Evolutionary conservation across 129 eudicot species (phyloP).

Genomic region (Flaveria linearis): DNA sequence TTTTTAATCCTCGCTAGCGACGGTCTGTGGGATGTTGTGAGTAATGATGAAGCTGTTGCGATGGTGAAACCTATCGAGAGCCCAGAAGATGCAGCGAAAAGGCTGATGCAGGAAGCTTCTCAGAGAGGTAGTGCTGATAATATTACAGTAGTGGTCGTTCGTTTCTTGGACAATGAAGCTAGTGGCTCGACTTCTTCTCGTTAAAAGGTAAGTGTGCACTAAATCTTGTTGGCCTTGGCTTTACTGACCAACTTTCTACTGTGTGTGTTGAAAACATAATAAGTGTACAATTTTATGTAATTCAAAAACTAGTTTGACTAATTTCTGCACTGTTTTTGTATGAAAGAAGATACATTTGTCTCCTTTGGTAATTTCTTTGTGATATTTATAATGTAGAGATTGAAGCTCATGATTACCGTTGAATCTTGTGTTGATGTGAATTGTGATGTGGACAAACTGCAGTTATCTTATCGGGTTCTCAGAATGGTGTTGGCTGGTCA

Average conservation of each 20-base stretch:
- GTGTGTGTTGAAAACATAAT: conserved; percentile 20
- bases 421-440: no score
- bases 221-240: conserved; percentile 31
- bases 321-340: conserved; percentile 1
- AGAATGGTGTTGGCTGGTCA: neutral
- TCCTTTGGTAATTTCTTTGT: neutral
- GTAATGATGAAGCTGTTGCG: conserved; percentile 91
- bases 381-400: no score
- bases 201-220: conserved; percentile 34
- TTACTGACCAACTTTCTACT: conserved; percentile 33
- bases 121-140: conserved; percentile 96
- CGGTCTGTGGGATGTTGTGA: conserved; percentile 96
- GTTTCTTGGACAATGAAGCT: conserved; percentile 60
- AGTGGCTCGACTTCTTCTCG: conserved; percentile 40
- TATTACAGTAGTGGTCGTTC: conserved; percentile 83
- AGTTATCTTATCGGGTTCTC: no score
- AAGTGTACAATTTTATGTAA: conserved; percentile 17
- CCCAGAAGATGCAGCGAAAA: conserved; percentile 85
- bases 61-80: conserved; percentile 77
- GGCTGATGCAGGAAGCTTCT: conserved; percentile 87
- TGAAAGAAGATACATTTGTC: conserved; percentile 7
- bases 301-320: neutral
- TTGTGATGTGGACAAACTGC: no score
- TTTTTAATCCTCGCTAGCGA: conserved; percentile 95
- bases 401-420: no score